A percentile compares a stretch with the other conserved stretches of the same genome.
phyloP scores from a whole-genome alignment of 192 early-diverging fungal genomes.

The Dissophora globulifera region DNA sequence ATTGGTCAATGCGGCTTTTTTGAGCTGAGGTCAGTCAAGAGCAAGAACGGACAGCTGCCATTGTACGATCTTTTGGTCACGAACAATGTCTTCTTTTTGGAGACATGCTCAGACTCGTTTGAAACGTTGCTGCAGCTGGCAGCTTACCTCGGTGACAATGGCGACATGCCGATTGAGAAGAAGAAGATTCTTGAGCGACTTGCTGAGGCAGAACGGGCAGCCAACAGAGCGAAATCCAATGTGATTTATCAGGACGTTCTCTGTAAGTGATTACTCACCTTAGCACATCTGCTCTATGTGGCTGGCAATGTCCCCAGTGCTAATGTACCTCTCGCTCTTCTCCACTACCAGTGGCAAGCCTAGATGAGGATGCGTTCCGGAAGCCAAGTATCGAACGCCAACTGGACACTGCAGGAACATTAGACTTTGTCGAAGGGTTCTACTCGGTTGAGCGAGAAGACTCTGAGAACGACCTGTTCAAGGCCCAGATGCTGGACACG shows the following conservation, averaged over 20 bases:
- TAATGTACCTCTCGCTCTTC: too few species aligned
- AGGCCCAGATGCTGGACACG: conserved; percentile 28
- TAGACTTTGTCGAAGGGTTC: conserved; percentile 62
- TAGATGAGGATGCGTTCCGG: conserved; percentile 66
- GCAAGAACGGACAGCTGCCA: conserved; percentile 38
- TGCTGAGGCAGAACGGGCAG: conserved; percentile 30
- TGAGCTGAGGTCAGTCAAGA: conserved; percentile 42
- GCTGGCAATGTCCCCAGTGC: background rate
- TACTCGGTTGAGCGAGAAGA: conserved; percentile 50
- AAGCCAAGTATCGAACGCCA: conserved; percentile 23
- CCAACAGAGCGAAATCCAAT: conserved; percentile 45
- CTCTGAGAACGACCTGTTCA: conserved; percentile 27
- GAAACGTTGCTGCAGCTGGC: conserved; percentile 64
- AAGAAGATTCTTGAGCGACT: conserved; percentile 32
- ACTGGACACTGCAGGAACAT: conserved; percentile 20
- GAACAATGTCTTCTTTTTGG: conserved; percentile 68
- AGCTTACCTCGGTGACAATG: conserved; percentile 55
- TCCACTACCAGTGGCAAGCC: conserved; percentile 55
- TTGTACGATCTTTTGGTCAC: conserved; percentile 62
- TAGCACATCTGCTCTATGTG: background rate
- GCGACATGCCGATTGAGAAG: conserved; percentile 44
- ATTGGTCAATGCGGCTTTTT: conserved; percentile 48
- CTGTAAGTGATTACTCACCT: conserved; percentile 10
- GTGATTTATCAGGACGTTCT: conserved; percentile 46
- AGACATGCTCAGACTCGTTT: conserved; percentile 76